Base-by-base conservation (phyloP, 441 rosid genomes). In the Hura crepitans region DNA sequence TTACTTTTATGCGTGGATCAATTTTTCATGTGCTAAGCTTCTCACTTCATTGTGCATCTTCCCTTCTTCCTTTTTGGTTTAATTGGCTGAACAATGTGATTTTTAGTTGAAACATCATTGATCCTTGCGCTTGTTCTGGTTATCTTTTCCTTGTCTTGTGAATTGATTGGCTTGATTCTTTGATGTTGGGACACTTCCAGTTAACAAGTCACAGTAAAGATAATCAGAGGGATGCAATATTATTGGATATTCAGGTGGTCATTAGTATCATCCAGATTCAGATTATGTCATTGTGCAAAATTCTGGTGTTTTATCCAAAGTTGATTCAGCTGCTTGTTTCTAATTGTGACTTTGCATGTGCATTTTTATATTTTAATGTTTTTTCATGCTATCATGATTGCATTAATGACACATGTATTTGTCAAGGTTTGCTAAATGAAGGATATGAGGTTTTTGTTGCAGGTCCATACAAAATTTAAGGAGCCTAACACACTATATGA, bases 401-500 rank as follows among this genome's bases (percentile, higher is more conserved):
- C 42, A 17, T 33, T 62, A 23, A 42, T 35, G 30, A 37, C 12
- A 25, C 59, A 23, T 58, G 17, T 27, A 23, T 60, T 14, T 42
- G 22, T 56, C 20, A 23, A 31, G 9, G 5, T 50, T 6, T 66
- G 62, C 37, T 37, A 70, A 50, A 75, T 69, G 54, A 43, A 66
- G 64, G 37, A 74, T 65, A 15, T n/a, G 30, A 53, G 72, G 66
- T 46, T 77, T 71, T 78, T 73, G 56, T 70, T 82, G 76, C 77
- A 92, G 99, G 97, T 87, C 73, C 79, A 79, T 47, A 78, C 78
- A 31, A 89, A 85, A 75, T 82, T 78, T 53, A 83, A 82, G 91
- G 93, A 88, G 74, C 93, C 99, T n/a, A 84, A 83, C 28, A 78
- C 94, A 50, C 83, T 95, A 23, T 95, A 90, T 77, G 99, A 95